These are phyloP conservation scores for Monosporozyma siamensis DNA, from an alignment of 805 yeast genomes.

Conservation along the genomic window DNA sequence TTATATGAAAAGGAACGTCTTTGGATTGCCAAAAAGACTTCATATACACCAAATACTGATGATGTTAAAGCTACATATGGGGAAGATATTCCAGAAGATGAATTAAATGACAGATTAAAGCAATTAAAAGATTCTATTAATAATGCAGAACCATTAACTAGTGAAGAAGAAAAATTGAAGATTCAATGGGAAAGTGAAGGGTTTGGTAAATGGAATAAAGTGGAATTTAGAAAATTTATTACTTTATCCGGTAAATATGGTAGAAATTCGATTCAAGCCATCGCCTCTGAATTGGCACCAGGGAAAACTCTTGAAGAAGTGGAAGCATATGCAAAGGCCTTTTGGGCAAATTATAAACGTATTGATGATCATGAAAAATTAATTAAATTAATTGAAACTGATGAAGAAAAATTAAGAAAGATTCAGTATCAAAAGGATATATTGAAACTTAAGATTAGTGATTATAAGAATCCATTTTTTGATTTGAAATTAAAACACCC, in stretches of 20 bases:
- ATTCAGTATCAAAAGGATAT: slow-evolving; percentile 65
- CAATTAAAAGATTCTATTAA: slow-evolving; percentile 64
- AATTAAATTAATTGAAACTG: slow-evolving; percentile 70
- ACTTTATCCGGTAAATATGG: slow-evolving; percentile 74
- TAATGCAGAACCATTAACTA: slow-evolving; percentile 70
- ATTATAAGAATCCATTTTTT: slow-evolving; percentile 71
- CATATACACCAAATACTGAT: slow-evolving; percentile 54
- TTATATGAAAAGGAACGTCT: slow-evolving; percentile 75
- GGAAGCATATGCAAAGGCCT: slow-evolving; percentile 61
- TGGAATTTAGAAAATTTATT: slow-evolving; percentile 80
- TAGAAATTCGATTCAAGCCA: slow-evolving; percentile 58
- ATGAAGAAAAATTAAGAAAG: slow-evolving; percentile 74
- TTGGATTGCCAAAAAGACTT: slow-evolving; percentile 61
- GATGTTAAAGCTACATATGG: slow-evolving; percentile 37
- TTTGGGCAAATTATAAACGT: slow-evolving; percentile 71
- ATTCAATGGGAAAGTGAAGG: slow-evolving; percentile 56
- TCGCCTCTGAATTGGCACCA: slow-evolving; percentile 66
- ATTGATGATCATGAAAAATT: slow-evolving; percentile 87
- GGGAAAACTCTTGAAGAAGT: slow-evolving; percentile 78
- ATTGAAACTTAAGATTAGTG: slow-evolving; percentile 63
- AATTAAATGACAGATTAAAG: slow-evolving; percentile 38
- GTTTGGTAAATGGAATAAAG: slow-evolving; percentile 72
- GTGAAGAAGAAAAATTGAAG: slow-evolving; percentile 64
- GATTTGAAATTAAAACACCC: slow-evolving; percentile 68
- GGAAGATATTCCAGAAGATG: slow-evolving; percentile 35